Percentiles rank a stretch among this genome's conserved stretches.
phyloP scores from a whole-genome alignment of 257 asterid genomes.

The Parsonsia alboflavescens region DNA sequence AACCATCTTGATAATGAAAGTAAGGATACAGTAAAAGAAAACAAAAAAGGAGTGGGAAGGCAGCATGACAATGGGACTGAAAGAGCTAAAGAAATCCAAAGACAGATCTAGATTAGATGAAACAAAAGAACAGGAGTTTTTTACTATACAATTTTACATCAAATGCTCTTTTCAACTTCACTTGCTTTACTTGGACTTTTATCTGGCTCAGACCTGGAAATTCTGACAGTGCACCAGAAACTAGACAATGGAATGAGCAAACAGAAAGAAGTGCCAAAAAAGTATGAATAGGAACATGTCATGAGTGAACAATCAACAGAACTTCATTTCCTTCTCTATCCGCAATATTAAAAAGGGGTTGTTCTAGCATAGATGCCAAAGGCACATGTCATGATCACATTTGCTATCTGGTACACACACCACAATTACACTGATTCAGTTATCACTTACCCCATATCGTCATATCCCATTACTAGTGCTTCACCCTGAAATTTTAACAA shows the following conservation, averaged over 20 bases:
- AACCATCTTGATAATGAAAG: background rate
- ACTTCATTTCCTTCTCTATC: background rate
- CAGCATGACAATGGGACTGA: background rate
- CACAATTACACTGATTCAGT: background rate
- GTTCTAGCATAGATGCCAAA: background rate
- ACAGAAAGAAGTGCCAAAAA: background rate
- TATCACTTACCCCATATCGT: constrained; percentile 93
- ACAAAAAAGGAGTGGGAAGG: background rate
- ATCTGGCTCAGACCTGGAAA: background rate
- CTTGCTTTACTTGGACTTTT: background rate
- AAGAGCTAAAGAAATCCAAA: background rate
- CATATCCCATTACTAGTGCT: constrained; percentile 98
- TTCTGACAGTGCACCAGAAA: background rate
- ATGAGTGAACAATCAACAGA: background rate
- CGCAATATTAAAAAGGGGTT: background rate
- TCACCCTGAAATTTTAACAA: constrained; percentile 65
- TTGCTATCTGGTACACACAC: background rate
- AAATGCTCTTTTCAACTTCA: background rate
- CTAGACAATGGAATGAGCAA: background rate
- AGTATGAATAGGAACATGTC: background rate
- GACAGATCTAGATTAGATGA: background rate
- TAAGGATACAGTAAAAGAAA: background rate
- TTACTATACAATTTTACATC: background rate
- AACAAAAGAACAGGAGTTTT: background rate
- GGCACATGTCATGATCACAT: background rate